These are phyloP conservation scores for Microdochium trichocladiopsis DNA, from an alignment of 2,329 filamentous ascomycete genomes.

Conservation along the genomic window DNA sequence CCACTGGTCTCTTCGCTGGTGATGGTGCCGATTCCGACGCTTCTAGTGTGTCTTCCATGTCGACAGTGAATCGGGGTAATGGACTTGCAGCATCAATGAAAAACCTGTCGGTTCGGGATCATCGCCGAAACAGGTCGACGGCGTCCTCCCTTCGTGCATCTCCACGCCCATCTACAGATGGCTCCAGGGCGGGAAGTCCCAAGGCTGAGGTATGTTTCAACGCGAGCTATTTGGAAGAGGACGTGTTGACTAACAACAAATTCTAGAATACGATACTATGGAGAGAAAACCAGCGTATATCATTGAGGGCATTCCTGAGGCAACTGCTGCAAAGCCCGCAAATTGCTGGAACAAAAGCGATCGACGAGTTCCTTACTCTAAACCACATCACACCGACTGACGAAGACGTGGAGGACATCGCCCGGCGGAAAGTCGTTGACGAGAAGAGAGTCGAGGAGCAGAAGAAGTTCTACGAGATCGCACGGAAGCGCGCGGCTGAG, in stretches of 20 bases:
- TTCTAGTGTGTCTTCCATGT: conserved; percentile 75
- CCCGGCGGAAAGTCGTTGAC: conserved; percentile 74
- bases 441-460: conserved; percentile 88
- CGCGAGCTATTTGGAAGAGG: background rate
- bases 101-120: conserved; percentile 35
- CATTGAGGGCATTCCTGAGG: conserved; percentile 83
- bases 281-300: conserved; percentile 86
- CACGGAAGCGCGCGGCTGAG: conserved; percentile 80
- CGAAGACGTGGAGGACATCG: conserved; percentile 78
- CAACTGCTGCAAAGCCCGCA: conserved; percentile 78
- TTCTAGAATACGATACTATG: conserved; percentile 55
- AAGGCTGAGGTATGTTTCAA: conserved; percentile 16
- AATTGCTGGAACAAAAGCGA: conserved; percentile 73
- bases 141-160: conserved; percentile 25
- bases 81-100: conserved; percentile 24
- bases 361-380: conserved; percentile 74
- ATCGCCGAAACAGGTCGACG: conserved; percentile 28
- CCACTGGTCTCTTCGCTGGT: conserved; percentile 50
- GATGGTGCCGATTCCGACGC: conserved; percentile 59
- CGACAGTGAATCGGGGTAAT: conserved; percentile 39
- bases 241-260: background rate
- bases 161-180: conserved; percentile 38
- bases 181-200: conserved; percentile 20
- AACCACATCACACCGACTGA: conserved; percentile 69
- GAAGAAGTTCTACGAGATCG: conserved; percentile 91